These are phyloP conservation scores for Penicillium psychrosexuale DNA, from an alignment of 2,329 filamentous ascomycete species.

Conservation along the genomic window DNA sequence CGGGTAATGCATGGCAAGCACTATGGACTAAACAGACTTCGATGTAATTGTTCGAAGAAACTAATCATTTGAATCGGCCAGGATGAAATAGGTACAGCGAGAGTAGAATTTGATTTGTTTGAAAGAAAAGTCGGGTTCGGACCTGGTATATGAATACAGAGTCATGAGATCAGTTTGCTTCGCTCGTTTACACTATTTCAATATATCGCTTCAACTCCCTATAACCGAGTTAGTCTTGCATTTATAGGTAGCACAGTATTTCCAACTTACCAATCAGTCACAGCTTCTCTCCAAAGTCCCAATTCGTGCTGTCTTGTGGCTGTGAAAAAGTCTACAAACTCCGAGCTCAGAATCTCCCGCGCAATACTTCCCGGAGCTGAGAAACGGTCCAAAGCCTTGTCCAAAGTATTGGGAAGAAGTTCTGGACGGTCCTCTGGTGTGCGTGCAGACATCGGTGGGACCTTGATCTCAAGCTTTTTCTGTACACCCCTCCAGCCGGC, in stretches of 20 bases:
- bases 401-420: slow-evolving; percentile 71
- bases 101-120: not conserved
- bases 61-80: too few relatives aligned
- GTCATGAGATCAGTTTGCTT: not conserved
- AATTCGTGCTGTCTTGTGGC: slow-evolving; percentile 92
- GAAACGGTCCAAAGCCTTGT: slow-evolving; percentile 77
- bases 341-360: slow-evolving; percentile 83
- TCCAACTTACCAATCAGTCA: slow-evolving; percentile 81
- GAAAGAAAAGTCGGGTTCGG: not conserved
- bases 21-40: not conserved
- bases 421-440: slow-evolving; percentile 55
- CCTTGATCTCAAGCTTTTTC: slow-evolving; percentile 77
- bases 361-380: slow-evolving; percentile 76
- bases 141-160: not conserved
- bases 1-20: not conserved
- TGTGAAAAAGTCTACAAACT: slow-evolving; percentile 90
- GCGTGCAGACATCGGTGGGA: slow-evolving; percentile 76
- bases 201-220: slow-evolving; percentile 75
- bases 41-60: not conserved
- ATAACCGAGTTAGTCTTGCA: slow-evolving; percentile 8
- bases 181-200: slow-evolving; percentile 57
- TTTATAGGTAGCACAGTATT: not conserved
- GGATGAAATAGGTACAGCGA: not conserved
- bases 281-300: slow-evolving; percentile 84
- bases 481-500: slow-evolving; percentile 90